These are phyloP conservation scores for Penicillium canariense DNA, from an alignment of 495 filamentous ascomycete genomes.

Conservation along the genomic window DNA sequence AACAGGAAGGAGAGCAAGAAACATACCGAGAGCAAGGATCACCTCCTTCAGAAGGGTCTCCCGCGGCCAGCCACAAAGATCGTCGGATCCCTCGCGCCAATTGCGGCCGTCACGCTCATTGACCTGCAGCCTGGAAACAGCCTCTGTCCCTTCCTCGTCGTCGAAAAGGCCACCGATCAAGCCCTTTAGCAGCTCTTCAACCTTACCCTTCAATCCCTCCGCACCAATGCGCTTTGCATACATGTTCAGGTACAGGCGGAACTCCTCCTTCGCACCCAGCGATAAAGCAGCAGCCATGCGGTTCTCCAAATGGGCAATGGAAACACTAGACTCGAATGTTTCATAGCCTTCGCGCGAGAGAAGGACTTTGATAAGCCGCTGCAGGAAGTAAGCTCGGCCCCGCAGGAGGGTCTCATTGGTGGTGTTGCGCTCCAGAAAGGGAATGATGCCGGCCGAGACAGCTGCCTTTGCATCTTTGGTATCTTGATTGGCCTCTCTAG, in stretches of 20 bases:
- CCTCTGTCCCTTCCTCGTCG: slow-evolving; percentile 43
- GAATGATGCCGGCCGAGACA: slow-evolving; percentile 89
- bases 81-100: slow-evolving; percentile 49
- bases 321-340: slow-evolving; percentile 84
- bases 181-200: slow-evolving; percentile 83
- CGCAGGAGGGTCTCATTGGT: slow-evolving; percentile 90
- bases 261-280: slow-evolving; percentile 84
- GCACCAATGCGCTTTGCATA: slow-evolving; percentile 93
- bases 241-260: slow-evolving; percentile 87
- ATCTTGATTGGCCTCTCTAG: slow-evolving; percentile 57
- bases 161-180: slow-evolving; percentile 70
- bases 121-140: slow-evolving; percentile 50
- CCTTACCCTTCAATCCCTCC: slow-evolving; percentile 80
- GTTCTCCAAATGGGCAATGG: slow-evolving; percentile 94
- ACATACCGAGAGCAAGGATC: slow-evolving; percentile 86
- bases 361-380: slow-evolving; percentile 82
- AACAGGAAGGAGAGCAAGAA: background rate
- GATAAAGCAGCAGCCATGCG: slow-evolving; percentile 84
- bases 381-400: slow-evolving; percentile 82
- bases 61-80: slow-evolving; percentile 83
- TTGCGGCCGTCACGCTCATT: slow-evolving; percentile 58
- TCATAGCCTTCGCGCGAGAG: slow-evolving; percentile 87
- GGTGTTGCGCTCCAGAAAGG: slow-evolving; percentile 88
- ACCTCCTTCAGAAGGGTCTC: slow-evolving; percentile 84
- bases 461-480: slow-evolving; percentile 50